Conservation (phyloP, 177 flowering plant species). For the Vitis hybrid region DNA sequence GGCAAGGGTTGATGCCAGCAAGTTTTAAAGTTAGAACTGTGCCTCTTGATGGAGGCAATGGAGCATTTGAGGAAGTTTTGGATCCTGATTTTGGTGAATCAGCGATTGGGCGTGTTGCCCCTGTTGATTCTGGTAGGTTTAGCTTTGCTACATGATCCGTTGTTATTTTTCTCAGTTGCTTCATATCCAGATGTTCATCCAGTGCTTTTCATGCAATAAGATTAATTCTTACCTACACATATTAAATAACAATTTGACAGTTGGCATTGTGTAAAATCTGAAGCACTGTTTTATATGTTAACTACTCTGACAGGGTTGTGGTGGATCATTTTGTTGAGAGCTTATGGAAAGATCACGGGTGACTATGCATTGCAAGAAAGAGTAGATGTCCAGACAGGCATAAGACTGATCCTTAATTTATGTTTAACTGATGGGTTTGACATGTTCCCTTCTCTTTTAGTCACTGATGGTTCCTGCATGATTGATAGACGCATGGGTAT, state of each 20-base stretch:
- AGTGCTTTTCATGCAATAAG: background rate
- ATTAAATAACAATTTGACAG: background rate
- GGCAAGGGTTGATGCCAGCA: slow-evolving; percentile 55
- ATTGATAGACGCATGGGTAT: slow-evolving; percentile 53
- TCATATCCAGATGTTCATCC: background rate
- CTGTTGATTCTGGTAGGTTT: slow-evolving; percentile 48
- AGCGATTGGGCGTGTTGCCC: slow-evolving; percentile 55
- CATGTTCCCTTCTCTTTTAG: slow-evolving; percentile 45
- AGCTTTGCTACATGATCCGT: background rate
- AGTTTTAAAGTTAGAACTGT: slow-evolving; percentile 42
- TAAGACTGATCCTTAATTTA: slow-evolving; percentile 36
- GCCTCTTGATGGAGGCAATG: slow-evolving; percentile 37
- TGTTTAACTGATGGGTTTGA: slow-evolving; percentile 48
- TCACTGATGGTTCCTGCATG: slow-evolving; percentile 55
- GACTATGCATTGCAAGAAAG: slow-evolving; percentile 46
- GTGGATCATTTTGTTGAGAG: slow-evolving; percentile 51
- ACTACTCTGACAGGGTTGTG: slow-evolving; percentile 29
- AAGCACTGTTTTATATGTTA: background rate
- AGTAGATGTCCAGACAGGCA: slow-evolving; percentile 48
- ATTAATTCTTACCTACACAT: background rate
- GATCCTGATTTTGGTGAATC: slow-evolving; percentile 59
- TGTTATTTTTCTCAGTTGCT: background rate
- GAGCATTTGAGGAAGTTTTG: slow-evolving; percentile 38
- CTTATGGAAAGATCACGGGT: slow-evolving; percentile 51
- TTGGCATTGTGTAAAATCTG: background rate